Percentiles rank a stretch among this genome's conserved stretches.
These are phyloP conservation scores for Parsonsia alboflavescens DNA, from an alignment of 257 asterid genomes.

Conservation along the genomic window DNA sequence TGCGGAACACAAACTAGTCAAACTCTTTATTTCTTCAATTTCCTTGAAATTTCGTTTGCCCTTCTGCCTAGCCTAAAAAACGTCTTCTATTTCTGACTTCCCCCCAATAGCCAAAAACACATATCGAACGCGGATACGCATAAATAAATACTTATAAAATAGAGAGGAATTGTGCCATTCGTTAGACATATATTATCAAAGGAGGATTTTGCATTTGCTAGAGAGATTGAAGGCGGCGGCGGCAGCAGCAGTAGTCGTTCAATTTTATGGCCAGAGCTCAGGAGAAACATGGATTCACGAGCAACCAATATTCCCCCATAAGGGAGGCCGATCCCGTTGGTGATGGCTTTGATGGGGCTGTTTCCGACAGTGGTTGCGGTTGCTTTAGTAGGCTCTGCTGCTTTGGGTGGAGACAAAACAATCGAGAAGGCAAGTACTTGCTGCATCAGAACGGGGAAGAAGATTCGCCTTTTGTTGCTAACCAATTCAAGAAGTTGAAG, in stretches of 20 bases:
- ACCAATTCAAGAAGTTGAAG: slow-evolving; percentile 23
- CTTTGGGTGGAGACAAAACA: slow-evolving; percentile 16
- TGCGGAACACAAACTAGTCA: not conserved
- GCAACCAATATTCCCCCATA: slow-evolving; percentile 26
- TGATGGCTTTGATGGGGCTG: not conserved
- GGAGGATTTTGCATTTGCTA: too few species aligned
- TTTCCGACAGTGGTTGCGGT: not conserved
- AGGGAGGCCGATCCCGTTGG: slow-evolving; percentile 8
- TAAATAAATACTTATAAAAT: too few species aligned
- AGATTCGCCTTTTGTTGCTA: slow-evolving; percentile 30
- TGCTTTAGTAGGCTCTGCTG: slow-evolving; percentile 23
- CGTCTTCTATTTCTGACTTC: not conserved
- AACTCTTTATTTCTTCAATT: not conserved
- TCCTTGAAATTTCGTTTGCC: not conserved
- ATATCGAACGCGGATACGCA: not conserved
- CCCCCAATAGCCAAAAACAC: not conserved
- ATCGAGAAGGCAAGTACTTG: slow-evolving; percentile 11
- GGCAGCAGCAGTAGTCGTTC: not conserved
- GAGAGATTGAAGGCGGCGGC: not conserved
- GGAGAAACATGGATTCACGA: slow-evolving; percentile 4
- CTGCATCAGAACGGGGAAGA: not conserved
- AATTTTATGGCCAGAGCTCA: slow-evolving; percentile 9
- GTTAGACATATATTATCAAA: too few species aligned
- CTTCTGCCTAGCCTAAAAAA: not conserved
- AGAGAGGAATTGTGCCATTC: too few species aligned